phyloP scores from a whole-genome alignment of 2,329 filamentous ascomycete species.

The Ascochyta pisi region DNA sequence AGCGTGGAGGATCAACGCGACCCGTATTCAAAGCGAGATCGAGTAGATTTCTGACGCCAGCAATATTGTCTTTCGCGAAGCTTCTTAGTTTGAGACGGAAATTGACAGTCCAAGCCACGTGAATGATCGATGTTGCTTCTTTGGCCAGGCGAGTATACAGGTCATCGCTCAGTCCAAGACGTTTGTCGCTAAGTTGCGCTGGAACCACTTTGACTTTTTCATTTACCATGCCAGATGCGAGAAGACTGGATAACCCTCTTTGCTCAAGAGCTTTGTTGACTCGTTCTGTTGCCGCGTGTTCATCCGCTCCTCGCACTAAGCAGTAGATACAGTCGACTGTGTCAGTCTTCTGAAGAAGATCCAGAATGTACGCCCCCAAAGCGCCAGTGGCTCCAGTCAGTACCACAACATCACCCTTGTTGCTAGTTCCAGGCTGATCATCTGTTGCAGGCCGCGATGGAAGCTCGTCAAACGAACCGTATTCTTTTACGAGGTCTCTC shows the following conservation, averaged over 20 bases:
- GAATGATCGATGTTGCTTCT: constrained; percentile 62
- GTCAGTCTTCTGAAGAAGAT: constrained; percentile 50
- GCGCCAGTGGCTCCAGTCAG: constrained; percentile 60
- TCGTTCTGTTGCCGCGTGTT: constrained; percentile 40
- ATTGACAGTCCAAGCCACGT: constrained; percentile 71
- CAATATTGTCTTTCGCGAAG: constrained; percentile 63
- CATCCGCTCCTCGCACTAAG: constrained; percentile 58
- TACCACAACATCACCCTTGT: constrained; percentile 35
- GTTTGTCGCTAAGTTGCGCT: constrained; percentile 55
- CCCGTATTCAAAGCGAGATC: constrained; percentile 50
- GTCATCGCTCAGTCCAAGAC: constrained; percentile 57
- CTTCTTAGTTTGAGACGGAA: constrained; percentile 64
- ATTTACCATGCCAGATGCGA: constrained; percentile 17
- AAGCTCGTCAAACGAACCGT: constrained; percentile 51
- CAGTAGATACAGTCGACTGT: constrained; percentile 60
- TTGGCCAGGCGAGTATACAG: constrained; percentile 52
- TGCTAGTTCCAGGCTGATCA: neutral
- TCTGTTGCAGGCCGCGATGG: constrained; percentile 1
- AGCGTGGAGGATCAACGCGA: constrained; percentile 41
- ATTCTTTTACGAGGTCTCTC: constrained; percentile 57
- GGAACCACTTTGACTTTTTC: constrained; percentile 57
- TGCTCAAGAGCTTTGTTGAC: constrained; percentile 44
- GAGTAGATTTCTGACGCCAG: constrained; percentile 59
- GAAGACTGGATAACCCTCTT: constrained; percentile 37
- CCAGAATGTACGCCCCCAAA: constrained; percentile 60